phyloP scores from a whole-genome alignment of 23 red algal genomes.

The Gracilaria domingensis region DNA sequence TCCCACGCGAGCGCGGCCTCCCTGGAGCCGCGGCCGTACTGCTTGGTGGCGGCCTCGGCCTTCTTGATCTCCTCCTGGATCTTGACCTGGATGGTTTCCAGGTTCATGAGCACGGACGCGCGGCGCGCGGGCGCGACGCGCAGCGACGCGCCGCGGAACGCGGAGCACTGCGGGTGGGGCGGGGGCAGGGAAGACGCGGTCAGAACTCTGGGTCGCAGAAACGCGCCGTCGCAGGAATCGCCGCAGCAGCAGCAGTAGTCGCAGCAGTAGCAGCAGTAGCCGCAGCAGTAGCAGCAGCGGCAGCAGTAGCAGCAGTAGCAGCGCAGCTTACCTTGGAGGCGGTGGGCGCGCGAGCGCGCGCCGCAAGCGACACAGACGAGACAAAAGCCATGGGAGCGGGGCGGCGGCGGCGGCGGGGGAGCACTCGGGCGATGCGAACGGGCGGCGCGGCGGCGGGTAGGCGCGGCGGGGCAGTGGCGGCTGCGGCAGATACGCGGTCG shows the following conservation, averaged over 20 bases:
- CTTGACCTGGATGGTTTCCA: constrained; percentile 71
- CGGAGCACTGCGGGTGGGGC: constrained; percentile 1
- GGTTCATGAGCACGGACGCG: constrained; percentile 56
- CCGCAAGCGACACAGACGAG: constrained; percentile 27
- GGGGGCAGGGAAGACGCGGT: no score
- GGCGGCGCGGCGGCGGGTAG: no score
- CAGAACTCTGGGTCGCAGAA: no score
- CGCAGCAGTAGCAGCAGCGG: not conserved
- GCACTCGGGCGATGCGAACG: no score
- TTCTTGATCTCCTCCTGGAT: constrained; percentile 91
- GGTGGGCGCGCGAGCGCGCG: constrained; percentile 15
- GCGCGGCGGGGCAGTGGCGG: no score
- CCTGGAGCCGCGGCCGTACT: constrained; percentile 89
- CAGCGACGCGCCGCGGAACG: constrained; percentile 41
- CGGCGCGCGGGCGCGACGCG: constrained; percentile 32
- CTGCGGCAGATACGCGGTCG: no score
- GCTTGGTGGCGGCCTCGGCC: constrained; percentile 77
- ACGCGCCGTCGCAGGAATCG: no score
- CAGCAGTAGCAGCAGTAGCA: not conserved
- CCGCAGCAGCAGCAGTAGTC: not conserved
- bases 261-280: not conserved
- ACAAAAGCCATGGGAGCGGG: constrained; percentile 56
- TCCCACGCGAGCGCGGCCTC: constrained; percentile 97
- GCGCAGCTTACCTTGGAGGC: constrained; percentile 2
- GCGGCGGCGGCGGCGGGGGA: not conserved